Conservation (phyloP, 345 rosid genomes). For the Isatis tinctoria region DNA sequence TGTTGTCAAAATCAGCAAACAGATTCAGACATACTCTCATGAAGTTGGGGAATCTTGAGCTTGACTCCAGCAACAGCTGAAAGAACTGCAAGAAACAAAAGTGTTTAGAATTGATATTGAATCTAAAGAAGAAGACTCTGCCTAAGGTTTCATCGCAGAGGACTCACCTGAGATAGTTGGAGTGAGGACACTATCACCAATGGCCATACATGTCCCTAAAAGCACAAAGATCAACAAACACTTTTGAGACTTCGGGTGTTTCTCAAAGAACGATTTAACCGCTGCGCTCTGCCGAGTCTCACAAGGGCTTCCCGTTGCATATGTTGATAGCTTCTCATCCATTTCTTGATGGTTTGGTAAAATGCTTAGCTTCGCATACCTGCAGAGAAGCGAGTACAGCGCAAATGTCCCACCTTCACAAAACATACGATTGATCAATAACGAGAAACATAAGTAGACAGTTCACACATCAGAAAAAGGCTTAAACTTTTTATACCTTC, state of each 20-base stretch:
- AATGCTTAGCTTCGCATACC: constrained; percentile 62
- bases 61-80: constrained; percentile 77
- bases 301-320: constrained; percentile 43
- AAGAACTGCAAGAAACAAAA: constrained; percentile 51
- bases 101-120: not conserved
- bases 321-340: constrained; percentile 67
- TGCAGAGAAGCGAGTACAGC: constrained; percentile 79
- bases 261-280: constrained; percentile 55
- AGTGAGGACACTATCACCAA: constrained; percentile 75
- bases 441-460: not conserved
- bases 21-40: constrained; percentile 54
- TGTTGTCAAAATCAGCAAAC: not conserved
- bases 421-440: not conserved
- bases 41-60: constrained; percentile 55
- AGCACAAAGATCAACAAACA: constrained; percentile 59
- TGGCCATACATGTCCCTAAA: constrained; percentile 74
- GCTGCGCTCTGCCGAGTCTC: constrained; percentile 51
- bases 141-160: not conserved
- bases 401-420: constrained; percentile 84
- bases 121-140: not conserved
- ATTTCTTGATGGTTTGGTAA: constrained; percentile 83
- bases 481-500: constrained; percentile 49
- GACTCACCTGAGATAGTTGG: constrained; percentile 77
- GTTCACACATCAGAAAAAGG: not conserved
- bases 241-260: constrained; percentile 46